A percentile compares a stretch with the other conserved stretches of the same genome.
These are phyloP conservation scores for Choricystis sp. DNA, from an alignment of 139 green algal species.

Conservation along the genomic window DNA sequence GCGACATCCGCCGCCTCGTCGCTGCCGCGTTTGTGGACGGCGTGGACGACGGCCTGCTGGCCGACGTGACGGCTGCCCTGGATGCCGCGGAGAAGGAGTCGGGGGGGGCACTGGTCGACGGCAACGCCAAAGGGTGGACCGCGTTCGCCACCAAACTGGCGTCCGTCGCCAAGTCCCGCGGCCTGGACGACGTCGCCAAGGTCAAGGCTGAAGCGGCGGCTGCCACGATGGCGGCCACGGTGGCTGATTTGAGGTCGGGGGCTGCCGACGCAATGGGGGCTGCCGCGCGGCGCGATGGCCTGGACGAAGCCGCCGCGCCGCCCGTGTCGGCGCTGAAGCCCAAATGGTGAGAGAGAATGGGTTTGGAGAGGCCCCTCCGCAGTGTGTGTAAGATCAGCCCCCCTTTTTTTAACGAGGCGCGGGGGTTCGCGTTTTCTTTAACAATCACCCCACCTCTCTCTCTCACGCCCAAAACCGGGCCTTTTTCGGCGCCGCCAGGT, in stretches of 20 bases:
- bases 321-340: not conserved
- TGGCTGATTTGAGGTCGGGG: not conserved
- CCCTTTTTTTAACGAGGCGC: not conserved
- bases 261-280: not conserved
- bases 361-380: not conserved
- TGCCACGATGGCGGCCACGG: no score
- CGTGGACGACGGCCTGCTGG: constrained; percentile 3
- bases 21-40: constrained; percentile 5
- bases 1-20: constrained; percentile 16
- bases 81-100: constrained; percentile 26
- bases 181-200: not conserved
- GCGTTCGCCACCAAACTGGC: not conserved
- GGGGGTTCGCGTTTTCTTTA: not conserved
- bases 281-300: not conserved
- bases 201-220: not conserved
- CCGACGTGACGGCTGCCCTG: constrained; percentile 20
- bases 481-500: constrained; percentile 34
- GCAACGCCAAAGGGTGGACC: constrained; percentile 28
- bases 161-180: not conserved
- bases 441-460: not conserved
- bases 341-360: not conserved
- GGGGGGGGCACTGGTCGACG: constrained; percentile 13
- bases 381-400: not conserved
- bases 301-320: not conserved
- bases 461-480: constrained; percentile 28